Conservation (phyloP, 2,329 filamentous ascomycete genomes). For the Eutypella sp. region DNA sequence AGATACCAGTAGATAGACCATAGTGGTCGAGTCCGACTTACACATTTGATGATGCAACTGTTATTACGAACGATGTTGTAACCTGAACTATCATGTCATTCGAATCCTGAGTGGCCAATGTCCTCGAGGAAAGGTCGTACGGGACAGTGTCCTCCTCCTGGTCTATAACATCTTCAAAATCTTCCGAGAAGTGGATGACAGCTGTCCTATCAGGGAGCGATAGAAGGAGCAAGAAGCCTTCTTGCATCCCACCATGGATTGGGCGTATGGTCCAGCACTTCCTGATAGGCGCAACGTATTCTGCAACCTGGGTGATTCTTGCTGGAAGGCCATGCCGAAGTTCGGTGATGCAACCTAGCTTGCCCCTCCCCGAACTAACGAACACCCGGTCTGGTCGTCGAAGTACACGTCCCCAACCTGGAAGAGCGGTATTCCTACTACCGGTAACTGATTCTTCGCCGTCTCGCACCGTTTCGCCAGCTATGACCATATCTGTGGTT, state of each 20-base stretch:
- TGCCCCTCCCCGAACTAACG: constrained; percentile 59
- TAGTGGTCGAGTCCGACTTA: constrained; percentile 23
- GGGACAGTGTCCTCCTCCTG: constrained; percentile 34
- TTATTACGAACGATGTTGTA: constrained; percentile 42
- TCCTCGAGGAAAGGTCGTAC: constrained; percentile 50
- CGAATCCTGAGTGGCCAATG: constrained; percentile 38
- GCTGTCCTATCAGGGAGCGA: constrained; percentile 45
- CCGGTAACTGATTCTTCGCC: constrained; percentile 38
- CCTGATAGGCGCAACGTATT: constrained; percentile 43
- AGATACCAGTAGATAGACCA: constrained; percentile 2
- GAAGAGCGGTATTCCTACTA: constrained; percentile 37
- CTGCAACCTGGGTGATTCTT: constrained; percentile 55
- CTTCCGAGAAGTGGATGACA: constrained; percentile 42
- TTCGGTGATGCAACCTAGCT: constrained; percentile 60
- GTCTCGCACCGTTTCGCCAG: constrained; percentile 25
- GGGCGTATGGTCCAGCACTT: constrained; percentile 48
- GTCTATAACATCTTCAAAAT: constrained; percentile 42
- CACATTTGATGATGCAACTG: constrained; percentile 33
- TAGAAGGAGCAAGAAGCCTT: constrained; percentile 39
- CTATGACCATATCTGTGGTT: constrained; percentile 50
- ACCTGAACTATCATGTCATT: constrained; percentile 45
- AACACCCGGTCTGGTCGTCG: constrained; percentile 54
- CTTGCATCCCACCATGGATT: constrained; percentile 12
- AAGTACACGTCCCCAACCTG: constrained; percentile 16
- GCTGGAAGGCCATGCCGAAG: constrained; percentile 67